Evolutionary conservation across 768 basidiomycete species (phyloP), one percentile per base, ranked within the genome.

Genomic region (Crassisporium funariophilum): DNA sequence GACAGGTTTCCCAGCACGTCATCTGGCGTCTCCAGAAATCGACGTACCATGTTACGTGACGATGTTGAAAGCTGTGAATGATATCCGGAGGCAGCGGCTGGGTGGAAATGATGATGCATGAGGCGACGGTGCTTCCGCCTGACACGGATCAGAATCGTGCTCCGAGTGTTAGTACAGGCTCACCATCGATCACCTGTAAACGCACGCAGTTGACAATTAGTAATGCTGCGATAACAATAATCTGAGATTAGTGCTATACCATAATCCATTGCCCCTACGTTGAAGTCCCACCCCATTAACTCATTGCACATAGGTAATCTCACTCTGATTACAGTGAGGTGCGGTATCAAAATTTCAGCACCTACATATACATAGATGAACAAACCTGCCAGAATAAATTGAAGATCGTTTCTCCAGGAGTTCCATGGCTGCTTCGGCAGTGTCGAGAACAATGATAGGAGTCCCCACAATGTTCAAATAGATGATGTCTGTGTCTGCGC

Each of bases 381-480:
- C 50, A 5, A 35, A 57, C 56, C 67, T 52, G 35, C 59, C 64
- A 3, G 68, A 76, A 48, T 76, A 77, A 16, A 70, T 69, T 8
- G 60, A 46, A 11, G 69, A 74, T 9, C 71, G 54, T 43, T 65
- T 70, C 40, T 76, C 75, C 34, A 78, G 64, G 11, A 78, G 65
- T 10, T 78, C 75, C 3, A 50, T 53, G 2, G 68, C 66, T 1
- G 68, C 66, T 37, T 75, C 64, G 2, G 61, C 27, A 2, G 69
- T 66, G 46, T 75, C 71, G 35, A 78, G 37, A n/a, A 67, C 52
- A 20, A 66, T 54, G 20, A 66, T 39, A 8, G 47, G 43, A 3
- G 53, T 56, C 15, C 67, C 67, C 19, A 56, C 60, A 16, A 59
- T 41, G 20, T 63, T 55, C 8, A 67, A 39, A 43, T 64, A 58